These are phyloP conservation scores for Dactylorhiza incarnata DNA, from an alignment of 106 monocot species.

Conservation along the genomic window DNA sequence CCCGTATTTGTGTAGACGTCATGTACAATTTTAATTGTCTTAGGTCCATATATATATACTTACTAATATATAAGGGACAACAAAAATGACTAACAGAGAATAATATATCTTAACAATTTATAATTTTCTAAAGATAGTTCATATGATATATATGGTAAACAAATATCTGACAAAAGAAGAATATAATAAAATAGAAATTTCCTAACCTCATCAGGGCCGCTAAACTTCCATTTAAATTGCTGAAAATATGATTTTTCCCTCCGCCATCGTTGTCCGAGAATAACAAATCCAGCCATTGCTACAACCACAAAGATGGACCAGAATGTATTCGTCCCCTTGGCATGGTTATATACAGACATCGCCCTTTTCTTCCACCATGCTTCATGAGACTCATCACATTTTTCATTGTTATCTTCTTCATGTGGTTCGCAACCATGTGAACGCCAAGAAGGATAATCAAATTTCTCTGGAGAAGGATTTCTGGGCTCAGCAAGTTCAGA, in stretches of 20 bases:
- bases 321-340: constrained; percentile 42
- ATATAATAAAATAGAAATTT: not conserved
- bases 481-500: constrained; percentile 7
- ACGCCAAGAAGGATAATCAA: constrained; percentile 13
- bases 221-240: constrained; percentile 34
- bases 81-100: not conserved
- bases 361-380: constrained; percentile 58
- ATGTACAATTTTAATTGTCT: too few relatives aligned
- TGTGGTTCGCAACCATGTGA: constrained; percentile 9
- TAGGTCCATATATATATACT: too few relatives aligned
- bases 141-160: not conserved
- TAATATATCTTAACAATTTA: not conserved
- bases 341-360: constrained; percentile 38
- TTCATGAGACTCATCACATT: constrained; percentile 20
- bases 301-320: constrained; percentile 63
- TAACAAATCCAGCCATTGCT: constrained; percentile 54
- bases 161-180: not conserved
- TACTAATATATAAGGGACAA: not conserved
- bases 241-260: constrained; percentile 44
- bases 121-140: not conserved
- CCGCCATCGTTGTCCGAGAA: constrained; percentile 47
- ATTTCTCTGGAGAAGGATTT: constrained; percentile 12
- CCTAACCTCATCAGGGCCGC: constrained; percentile 29
- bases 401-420: constrained; percentile 25
- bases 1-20: too few relatives aligned